Evolutionary conservation across 2,329 filamentous ascomycete species (phyloP).

Genomic region (Fusarium penzigii): DNA sequence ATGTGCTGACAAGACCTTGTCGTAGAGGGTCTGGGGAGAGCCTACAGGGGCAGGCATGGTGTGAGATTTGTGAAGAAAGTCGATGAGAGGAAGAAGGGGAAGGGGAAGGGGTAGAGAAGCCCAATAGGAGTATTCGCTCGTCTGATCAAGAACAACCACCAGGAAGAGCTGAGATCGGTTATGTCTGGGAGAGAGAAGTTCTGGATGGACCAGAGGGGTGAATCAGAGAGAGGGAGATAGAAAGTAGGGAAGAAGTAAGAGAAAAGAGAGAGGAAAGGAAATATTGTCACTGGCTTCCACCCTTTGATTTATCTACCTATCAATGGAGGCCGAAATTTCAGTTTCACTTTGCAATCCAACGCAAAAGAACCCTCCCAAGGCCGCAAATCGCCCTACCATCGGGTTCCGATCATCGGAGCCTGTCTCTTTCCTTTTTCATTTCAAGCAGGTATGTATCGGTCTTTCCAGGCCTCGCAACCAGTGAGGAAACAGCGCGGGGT

Average conservation of each 20-base stretch:
- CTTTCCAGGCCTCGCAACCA: conserved; percentile 18
- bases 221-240: conserved; percentile 1
- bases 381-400: conserved; percentile 27
- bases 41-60: conserved; percentile 75
- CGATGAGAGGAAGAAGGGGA: background rate
- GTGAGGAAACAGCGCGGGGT: conserved; percentile 29
- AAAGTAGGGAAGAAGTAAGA: conserved; percentile 7
- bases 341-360: conserved; percentile 12
- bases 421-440: conserved; percentile 24
- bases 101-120: conserved; percentile 1
- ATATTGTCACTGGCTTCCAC: conserved; percentile 8
- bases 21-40: conserved; percentile 84
- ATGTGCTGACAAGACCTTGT: conserved; percentile 95
- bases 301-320: conserved; percentile 27
- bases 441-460: conserved; percentile 9
- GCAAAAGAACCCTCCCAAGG: conserved; percentile 6
- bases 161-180: conserved; percentile 4
- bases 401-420: conserved; percentile 34
- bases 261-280: conserved; percentile 15
- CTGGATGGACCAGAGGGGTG: too few species aligned
- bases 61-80: conserved; percentile 22
- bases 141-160: too few species aligned
- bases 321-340: conserved; percentile 17
- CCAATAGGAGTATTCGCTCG: background rate
- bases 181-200: background rate